Base-by-base conservation (phyloP, 768 basidiomycete species). In the Lentinula edodes region DNA sequence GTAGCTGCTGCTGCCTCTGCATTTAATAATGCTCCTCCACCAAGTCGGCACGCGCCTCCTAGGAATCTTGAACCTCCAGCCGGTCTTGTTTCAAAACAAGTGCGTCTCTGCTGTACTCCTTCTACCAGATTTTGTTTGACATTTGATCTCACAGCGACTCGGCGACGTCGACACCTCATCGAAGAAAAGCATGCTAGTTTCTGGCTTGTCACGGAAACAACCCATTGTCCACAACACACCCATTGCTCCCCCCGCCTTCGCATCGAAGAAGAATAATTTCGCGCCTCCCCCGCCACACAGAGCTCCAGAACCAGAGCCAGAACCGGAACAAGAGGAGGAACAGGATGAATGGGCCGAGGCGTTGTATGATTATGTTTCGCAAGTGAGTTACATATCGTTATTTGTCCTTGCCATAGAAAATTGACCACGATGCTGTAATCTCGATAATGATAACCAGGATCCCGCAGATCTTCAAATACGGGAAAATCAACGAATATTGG, bases 341-440 rank as follows among this genome's bases (percentile, higher is more conserved):
- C 66, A 73, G 39, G 89, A 88, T 4, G 87, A 89, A 63, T 93
- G 91, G 91, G 89, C 83, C 15, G 85, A 91, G 66, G 91, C 78
- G 5, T 66, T 90, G 71, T 93, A 92, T 67, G 90, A 89, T 62
- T 93, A 89, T 74, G 74, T 74, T 46, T 86, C 89, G 55, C 75
- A 76, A 66, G 90, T 91, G 65, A 43, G 63, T 36, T 8, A 9
- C 18, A 39, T 53, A 20, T 15, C 15, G 15, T 15, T 3, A 28
- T 28, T 28, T 28, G 28, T 28, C 28, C 3, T 28, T 28, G 28
- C 28, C 7, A n/a, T 1, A 7, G 18, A 53, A 9, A 10, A n/a
- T 16, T 53, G 38, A 35, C 28, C 12, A 38, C n/a, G n/a, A n/a
- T n/a, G n/a, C 10, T 20, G 6, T 15, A 18, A 38, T 38, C 18